Base-by-base conservation (phyloP, 345 rosid species). In the Laguncularia racemosa region DNA sequence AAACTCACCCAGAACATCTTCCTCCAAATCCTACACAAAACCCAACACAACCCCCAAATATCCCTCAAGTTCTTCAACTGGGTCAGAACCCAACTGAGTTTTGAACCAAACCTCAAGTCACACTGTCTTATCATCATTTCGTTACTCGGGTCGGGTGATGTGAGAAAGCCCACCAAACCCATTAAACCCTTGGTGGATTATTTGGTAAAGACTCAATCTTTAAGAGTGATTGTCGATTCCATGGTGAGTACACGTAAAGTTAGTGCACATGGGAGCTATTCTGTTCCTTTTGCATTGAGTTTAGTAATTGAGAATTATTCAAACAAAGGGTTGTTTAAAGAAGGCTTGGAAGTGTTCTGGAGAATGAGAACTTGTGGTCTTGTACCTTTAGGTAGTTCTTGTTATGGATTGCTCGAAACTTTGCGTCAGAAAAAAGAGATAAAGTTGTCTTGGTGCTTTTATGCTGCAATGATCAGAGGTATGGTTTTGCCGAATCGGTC, bases 11-110 rank as follows among this genome's bases (percentile, higher is more conserved):
- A 81, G 4, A 14, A 72, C 6, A 55, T 86, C 20, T 77, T 86
- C 72, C 78, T 72, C 57, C 80, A 76, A 20, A 73, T 89, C 71
- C 77, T 84, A 60, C 59, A 20, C 23, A 81, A 65, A 52, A 84
- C 83, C 66, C 71, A 76, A 58, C 28, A 59, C 12, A 66, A 66
- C 45, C 81, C 85, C 17, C 64, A 59, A 53, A 60, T 71, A 47
- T 65, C 86, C 38, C 75, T 89, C 20, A 44, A 57, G 61, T 86
- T 89, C 83, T 86, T 80, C 82, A 75, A 77, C 52, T 81, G 78
- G 78, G 81, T 72, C 16, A 60, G 53, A 59, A 46, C 73, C 46
- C 58, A 76, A 66, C 75, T 79, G 23, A 73, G 71, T 15, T 76
- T 89, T 19, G 71, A 79, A 1, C 91, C 83, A 3, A 84, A 80